Evolutionary conservation across 768 basidiomycete genomes (phyloP), one percentile per base, ranked within the genome.

Genomic region (Suillus bovinus): DNA sequence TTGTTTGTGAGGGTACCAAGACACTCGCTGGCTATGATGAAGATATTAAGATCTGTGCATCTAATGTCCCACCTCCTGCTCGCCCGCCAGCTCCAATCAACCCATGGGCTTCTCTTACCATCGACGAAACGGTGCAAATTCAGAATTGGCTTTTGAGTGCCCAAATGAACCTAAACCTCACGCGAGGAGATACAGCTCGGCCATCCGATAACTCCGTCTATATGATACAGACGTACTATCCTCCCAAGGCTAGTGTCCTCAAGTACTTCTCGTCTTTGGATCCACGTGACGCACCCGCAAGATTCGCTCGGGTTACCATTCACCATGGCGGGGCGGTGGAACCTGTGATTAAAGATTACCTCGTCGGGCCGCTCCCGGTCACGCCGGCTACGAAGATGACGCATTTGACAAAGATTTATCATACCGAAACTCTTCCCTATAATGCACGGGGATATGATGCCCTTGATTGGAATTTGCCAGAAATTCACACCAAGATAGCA

Each of bases 361-460:
- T 86, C 6, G 79, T 88, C 14, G 86, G 86, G 0, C 86, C 86
- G 2, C 74, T 88, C 9, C 85, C 86, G 4, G 67, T 84, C 22
- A 69, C 76, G 31, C 57, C 62, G 4, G 58, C 70, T n/a, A 84
- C 84, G 3, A 67, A 49, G 3, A 72, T 87, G 53, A 69, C 74
- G 17, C 72, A 71, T 22, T 71, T 84, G 60, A 80, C 72, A 8
- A 81, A 83, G 55, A 83, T 85, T 41, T 86, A 84, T 68, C 83
- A 85, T 60, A 76, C 78, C 27, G 75, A 78, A 4, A 75, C 78
- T 13, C 81, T 87, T 52, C 85, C 86, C 10, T 83, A 76, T 72
- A 84, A 86, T 62, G 82, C 81, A n/a, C 72, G 83, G 27, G 78
- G 79, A 1, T 74, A 78, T 55, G 71, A 71, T 29, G 55, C 71